Conservation (phyloP, 495 filamentous ascomycete species). For the Peziza echinospora region DNA sequence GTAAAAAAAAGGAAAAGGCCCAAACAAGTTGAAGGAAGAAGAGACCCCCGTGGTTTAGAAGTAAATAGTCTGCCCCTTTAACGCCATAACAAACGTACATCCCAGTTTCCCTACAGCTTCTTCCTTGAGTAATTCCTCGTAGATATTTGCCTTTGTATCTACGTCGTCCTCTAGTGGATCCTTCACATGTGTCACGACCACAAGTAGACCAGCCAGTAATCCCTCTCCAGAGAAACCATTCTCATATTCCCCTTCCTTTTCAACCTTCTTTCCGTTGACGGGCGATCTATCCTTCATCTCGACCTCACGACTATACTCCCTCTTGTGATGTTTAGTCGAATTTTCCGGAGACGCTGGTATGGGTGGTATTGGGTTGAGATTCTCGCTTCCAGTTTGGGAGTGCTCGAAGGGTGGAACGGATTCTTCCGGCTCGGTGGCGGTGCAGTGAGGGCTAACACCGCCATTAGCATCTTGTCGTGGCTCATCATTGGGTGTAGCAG, state of each 20-base stretch:
- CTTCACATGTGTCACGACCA: conserved; percentile 68
- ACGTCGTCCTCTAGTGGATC: conserved; percentile 46
- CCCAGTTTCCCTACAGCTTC: conserved; percentile 43
- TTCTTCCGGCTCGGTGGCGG: background rate
- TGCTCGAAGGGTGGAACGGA: background rate
- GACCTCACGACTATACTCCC: conserved; percentile 2
- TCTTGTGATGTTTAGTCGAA: background rate
- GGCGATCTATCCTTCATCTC: conserved; percentile 2
- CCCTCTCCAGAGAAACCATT: conserved; percentile 1
- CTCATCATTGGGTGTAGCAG: background rate
- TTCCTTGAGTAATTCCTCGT: conserved; percentile 40
- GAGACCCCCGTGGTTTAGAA: too few species aligned
- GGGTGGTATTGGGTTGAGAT: too few species aligned
- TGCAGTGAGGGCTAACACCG: background rate
- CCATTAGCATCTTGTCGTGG: background rate
- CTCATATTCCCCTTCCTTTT: conserved; percentile 2
- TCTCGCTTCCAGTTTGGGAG: too few species aligned
- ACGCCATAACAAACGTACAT: conserved; percentile 52
- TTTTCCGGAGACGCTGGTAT: too few species aligned
- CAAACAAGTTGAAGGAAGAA: too few species aligned
- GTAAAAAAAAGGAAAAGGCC: too few species aligned
- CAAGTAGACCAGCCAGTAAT: conserved; percentile 29
- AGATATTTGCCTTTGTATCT: conserved; percentile 38
- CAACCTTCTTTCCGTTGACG: conserved; percentile 18
- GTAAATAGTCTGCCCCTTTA: conserved; percentile 29